Base-by-base conservation (phyloP, 371 early-diverging fungal species). In the Fennellomyces sp. region DNA sequence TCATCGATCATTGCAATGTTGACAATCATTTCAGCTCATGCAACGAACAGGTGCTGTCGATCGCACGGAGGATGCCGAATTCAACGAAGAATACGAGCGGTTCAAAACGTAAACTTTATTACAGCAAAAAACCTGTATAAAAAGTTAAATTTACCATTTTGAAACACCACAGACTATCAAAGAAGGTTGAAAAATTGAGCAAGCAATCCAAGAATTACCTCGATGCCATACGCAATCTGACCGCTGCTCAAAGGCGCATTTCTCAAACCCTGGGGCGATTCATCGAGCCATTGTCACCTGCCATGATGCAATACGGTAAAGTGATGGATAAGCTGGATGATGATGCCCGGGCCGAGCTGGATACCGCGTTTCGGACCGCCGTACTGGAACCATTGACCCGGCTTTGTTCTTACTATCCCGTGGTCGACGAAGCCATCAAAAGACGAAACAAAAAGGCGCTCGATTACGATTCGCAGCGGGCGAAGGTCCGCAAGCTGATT, bases 201-300 rank as follows among this genome's bases (percentile, higher is more conserved):
- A 91, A 86, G 52, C 92, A 96, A 68, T 86, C 97, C 15, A 91
- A 91, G 69, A 91, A 92, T 31, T 96, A 94, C 66, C 79, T 93
- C 35, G 86, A 91, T 63, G 81, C 94, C 28, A 78, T 96, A 19
- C 63, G 89, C 66, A 84, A 88, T 78, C 28, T 92, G 84, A 84
- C 88, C 1, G 67, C 73, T 23, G 80, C 93, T 10, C 91, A 94
- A 61, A 63, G 77, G 26, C 74, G 79, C 30, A 89, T 91, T 39
- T 87, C 90, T 1, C 80, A 86, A 25, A 87, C 83, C 4, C 64
- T 91, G 17, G 81, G 82, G 47, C 70, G 77, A 23, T 89, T 89
- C 12, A 73, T 73, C 15, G 10, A 59, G 56, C 59, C 65, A n/a
- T 57, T 72, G 10, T 52, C 60, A 12, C 31, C 36, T 7, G 25